These are phyloP conservation scores for Lentinula boryana DNA, from an alignment of 768 basidiomycete species.

Conservation along the genomic window DNA sequence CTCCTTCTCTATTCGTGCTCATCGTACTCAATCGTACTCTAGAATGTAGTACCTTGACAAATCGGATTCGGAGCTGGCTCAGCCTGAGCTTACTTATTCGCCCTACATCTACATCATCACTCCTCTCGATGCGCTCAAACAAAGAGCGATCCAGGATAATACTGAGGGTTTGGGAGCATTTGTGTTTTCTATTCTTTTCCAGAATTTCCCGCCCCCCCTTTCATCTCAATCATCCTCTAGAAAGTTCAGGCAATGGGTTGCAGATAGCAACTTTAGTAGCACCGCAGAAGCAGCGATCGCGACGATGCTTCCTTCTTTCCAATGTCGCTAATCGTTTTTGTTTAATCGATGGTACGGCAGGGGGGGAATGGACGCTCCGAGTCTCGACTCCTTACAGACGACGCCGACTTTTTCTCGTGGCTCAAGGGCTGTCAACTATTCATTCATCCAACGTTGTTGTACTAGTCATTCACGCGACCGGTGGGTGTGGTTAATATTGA, in stretches of 20 bases:
- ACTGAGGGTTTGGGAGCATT: not conserved
- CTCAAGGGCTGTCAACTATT: conserved; percentile 22
- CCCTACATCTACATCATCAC: conserved; percentile 4
- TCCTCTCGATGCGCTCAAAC: conserved; percentile 2
- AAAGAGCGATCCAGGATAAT: not conserved
- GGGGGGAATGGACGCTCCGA: conserved; percentile 5
- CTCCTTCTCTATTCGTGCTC: not conserved
- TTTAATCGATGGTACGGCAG: not conserved
- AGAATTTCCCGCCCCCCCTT: too few species aligned
- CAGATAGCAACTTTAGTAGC: not conserved
- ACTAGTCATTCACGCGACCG: conserved; percentile 33
- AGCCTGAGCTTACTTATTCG: not conserved
- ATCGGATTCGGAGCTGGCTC: not conserved
- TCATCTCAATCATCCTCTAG: not conserved
- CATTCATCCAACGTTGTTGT: conserved; percentile 29
- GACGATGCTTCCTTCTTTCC: not conserved
- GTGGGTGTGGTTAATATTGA: conserved; percentile 25
- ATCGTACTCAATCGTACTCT: not conserved
- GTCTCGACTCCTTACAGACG: conserved; percentile 29
- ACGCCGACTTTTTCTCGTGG: conserved; percentile 30
- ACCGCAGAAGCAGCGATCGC: not conserved
- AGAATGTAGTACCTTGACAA: conserved; percentile 14
- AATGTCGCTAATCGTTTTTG: not conserved
- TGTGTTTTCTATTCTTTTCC: too few species aligned
- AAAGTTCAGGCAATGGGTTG: not conserved